These are phyloP conservation scores for Coniella vitis DNA, from an alignment of 2,329 filamentous ascomycete species.

Conservation along the genomic window DNA sequence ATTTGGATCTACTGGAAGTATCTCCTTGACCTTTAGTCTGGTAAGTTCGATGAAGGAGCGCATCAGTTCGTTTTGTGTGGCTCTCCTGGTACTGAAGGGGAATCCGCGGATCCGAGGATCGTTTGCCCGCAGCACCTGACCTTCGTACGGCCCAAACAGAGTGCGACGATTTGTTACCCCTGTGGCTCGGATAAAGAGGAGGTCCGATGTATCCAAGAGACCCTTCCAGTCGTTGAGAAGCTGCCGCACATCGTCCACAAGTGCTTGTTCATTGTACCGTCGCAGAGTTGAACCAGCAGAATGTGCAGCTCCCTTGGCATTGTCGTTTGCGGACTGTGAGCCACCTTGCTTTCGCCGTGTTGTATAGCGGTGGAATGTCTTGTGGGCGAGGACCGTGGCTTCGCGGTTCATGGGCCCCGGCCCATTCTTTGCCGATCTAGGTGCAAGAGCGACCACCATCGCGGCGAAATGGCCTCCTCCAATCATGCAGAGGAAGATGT, in stretches of 20 bases:
- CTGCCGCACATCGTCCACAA: conserved; percentile 80
- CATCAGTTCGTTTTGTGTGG: conserved; percentile 93
- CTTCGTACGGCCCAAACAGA: conserved; percentile 86
- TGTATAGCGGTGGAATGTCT: conserved; percentile 96
- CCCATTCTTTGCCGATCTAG: conserved; percentile 63
- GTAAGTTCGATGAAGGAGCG: conserved; percentile 91
- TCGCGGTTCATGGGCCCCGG: conserved; percentile 72
- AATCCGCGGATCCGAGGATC: conserved; percentile 80
- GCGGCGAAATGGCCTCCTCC: conserved; percentile 95
- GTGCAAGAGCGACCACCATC: conserved; percentile 86
- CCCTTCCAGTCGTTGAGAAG: conserved; percentile 78
- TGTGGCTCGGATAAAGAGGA: conserved; percentile 85
- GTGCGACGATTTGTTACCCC: conserved; percentile 81
- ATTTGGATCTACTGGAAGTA: conserved; percentile 57
- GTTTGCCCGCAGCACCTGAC: conserved; percentile 70
- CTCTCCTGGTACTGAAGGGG: conserved; percentile 84
- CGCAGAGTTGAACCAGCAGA: conserved; percentile 86
- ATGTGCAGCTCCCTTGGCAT: conserved; percentile 87
- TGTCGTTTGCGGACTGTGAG: conserved; percentile 87
- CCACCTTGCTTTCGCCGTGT: conserved; percentile 95
- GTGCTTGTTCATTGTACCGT: conserved; percentile 87
- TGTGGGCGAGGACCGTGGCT: conserved; percentile 84
- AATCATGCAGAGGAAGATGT: conserved; percentile 97
- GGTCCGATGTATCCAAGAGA: conserved; percentile 74
- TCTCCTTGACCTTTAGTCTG: conserved; percentile 73